Percentiles rank a stretch among this genome's conserved stretches.
Evolutionary conservation across 768 basidiomycete species (phyloP).

Genomic region (Lactarius sanguifluus): DNA sequence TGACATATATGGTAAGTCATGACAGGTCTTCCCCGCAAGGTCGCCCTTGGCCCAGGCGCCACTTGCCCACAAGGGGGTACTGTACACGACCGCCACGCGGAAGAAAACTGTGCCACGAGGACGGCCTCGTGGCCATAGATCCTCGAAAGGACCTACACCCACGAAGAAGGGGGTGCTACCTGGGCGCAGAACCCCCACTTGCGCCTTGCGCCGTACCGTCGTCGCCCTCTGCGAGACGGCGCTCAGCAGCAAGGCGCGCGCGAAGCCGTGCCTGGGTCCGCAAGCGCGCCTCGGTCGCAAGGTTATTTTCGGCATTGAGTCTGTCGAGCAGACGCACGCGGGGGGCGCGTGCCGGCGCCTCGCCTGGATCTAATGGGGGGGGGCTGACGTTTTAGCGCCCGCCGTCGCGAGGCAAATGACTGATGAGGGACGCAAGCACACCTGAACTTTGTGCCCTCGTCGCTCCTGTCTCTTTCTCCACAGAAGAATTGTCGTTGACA

Average conservation of each 20-base stretch:
- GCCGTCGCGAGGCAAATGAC: slow-evolving; percentile 24
- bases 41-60: slow-evolving; percentile 10
- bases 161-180: neutral
- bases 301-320: slow-evolving; percentile 46
- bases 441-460: slow-evolving; percentile 9
- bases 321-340: slow-evolving; percentile 44
- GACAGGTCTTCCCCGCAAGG: slow-evolving; percentile 14
- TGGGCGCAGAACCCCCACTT: neutral
- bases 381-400: slow-evolving; percentile 10
- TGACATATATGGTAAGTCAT: slow-evolving; percentile 8
- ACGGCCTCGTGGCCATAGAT: neutral
- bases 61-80: neutral
- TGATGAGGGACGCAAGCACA: slow-evolving; percentile 16
- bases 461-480: neutral
- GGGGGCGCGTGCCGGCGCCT: slow-evolving; percentile 27
- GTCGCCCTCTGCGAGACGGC: neutral
- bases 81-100: neutral
- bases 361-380: neutral
- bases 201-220: neutral
- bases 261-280: slow-evolving; percentile 28
- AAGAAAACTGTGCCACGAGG: neutral
- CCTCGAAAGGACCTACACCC: neutral
- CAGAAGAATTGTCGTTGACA: slow-evolving; percentile 19
- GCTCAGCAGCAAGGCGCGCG: slow-evolving; percentile 20
- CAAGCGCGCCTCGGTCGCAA: slow-evolving; percentile 30